Evolutionary conservation across 2,329 filamentous ascomycete genomes (phyloP).

Genomic region (Paracamarosporium sp.): DNA sequence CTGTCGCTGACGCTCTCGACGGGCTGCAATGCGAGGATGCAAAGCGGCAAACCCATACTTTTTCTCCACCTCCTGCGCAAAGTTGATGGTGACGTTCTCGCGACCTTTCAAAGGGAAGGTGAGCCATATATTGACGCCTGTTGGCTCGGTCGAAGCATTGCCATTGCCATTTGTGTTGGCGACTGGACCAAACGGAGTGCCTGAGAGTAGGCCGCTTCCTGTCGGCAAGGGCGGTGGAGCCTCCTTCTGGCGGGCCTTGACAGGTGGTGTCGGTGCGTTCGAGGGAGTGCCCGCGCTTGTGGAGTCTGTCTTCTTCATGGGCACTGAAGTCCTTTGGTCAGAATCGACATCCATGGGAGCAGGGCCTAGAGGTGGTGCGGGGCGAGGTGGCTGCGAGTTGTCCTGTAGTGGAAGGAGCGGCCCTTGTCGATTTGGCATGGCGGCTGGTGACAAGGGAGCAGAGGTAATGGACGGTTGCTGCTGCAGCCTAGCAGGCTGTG

Average conservation of each 20-base stretch:
- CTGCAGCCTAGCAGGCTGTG: slow-evolving; percentile 39
- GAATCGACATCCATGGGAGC: slow-evolving; percentile 47
- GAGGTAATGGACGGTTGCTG: slow-evolving; percentile 47
- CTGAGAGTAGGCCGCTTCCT: slow-evolving; percentile 70
- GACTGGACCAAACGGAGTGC: slow-evolving; percentile 64
- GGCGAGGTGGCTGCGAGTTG: slow-evolving; percentile 23
- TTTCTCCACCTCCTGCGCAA: slow-evolving; percentile 90
- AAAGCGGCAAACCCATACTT: slow-evolving; percentile 94
- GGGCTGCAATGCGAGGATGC: slow-evolving; percentile 87
- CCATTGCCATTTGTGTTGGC: slow-evolving; percentile 55
- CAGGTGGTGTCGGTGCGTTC: slow-evolving; percentile 59
- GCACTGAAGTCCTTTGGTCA: slow-evolving; percentile 32
- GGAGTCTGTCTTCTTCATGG: slow-evolving; percentile 44
- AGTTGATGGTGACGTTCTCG: slow-evolving; percentile 92
- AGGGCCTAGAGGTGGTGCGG: slow-evolving; percentile 25
- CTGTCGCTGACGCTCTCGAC: slow-evolving; percentile 83
- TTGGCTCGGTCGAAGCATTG: slow-evolving; percentile 50
- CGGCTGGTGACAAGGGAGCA: slow-evolving; percentile 48
- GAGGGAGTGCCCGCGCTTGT: slow-evolving; percentile 45
- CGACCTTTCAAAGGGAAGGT: slow-evolving; percentile 81
- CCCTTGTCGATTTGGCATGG: slow-evolving; percentile 32
- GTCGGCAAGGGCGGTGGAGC: slow-evolving; percentile 63
- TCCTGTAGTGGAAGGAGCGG: slow-evolving; percentile 39
- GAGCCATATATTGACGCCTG: slow-evolving; percentile 77
- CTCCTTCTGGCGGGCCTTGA: slow-evolving; percentile 65